Evolutionary conservation across 2,329 filamentous ascomycete genomes (phyloP), one percentile per base, ranked within the genome.

Genomic region (Diaporthe batatas): DNA sequence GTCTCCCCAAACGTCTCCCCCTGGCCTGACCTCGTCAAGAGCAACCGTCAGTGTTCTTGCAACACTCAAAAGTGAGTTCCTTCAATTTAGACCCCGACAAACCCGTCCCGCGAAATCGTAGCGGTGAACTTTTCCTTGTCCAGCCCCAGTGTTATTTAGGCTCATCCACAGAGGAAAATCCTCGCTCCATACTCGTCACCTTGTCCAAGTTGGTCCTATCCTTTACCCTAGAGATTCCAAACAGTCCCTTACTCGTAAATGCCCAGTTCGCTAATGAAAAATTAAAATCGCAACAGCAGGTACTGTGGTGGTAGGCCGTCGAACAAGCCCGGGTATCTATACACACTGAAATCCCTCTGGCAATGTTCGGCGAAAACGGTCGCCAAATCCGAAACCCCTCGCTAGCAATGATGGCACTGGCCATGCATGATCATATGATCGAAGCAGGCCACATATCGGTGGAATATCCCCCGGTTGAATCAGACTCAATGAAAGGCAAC

Each of bases 251-350:
- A 32, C 7, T 29, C 29, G 47, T 36, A 25, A 11, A 53, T 36
- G 4, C 14, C 62, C 47, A 21, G n/a, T 5, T 49, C 62, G n/a
- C 32, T 34, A 8, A 51, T 34, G 36, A 16, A 10, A 65, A 25
- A 51, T 11, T 5, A 64, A 34, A 49, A 14, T 16, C 34, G 44
- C 29, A 67, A 67, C 62, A 53, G 47, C 32, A 51, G 62, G n/a
- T 25, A 53, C n/a, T 34, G 32, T 53, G 47, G 58, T 64, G 39
- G 29, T 67, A 53, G 47, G 47, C 62, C 62, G 25, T 53, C 47
- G n/a, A 67, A 39, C 32, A 67, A 67, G 62, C 47, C 47, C 21
- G 62, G 62, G 62, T 67, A 67, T 67, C 62, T 67, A 53, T 53
- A 53, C 62, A 25, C 12, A 53, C 16, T 34, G 62, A 67, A 53